These are phyloP conservation scores for Tolypocladium inflatum DNA, from an alignment of 2,329 filamentous ascomycete genomes.

Conservation along the genomic window DNA sequence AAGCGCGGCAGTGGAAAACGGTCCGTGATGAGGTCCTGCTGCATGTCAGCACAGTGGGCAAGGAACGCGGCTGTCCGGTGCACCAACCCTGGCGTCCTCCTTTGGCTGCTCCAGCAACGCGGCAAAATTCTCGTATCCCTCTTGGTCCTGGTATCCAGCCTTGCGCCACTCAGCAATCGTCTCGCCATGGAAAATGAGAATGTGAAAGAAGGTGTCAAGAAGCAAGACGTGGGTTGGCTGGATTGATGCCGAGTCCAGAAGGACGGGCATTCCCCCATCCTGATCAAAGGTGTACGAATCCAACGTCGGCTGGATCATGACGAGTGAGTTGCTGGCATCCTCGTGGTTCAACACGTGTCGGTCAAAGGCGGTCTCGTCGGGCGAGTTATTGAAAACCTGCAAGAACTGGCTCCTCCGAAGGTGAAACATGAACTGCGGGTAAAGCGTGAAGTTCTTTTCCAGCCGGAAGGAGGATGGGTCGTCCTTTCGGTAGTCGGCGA, in stretches of 20 bases:
- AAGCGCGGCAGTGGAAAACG: constrained; percentile 97
- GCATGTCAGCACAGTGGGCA: constrained; percentile 12
- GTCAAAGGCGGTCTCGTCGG: constrained; percentile 98
- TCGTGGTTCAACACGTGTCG: constrained; percentile 95
- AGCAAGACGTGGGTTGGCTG: constrained; percentile 89
- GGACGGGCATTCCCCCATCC: constrained; percentile 84
- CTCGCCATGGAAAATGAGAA: constrained; percentile 97
- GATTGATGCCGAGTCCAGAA: constrained; percentile 93
- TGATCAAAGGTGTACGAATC: constrained; percentile 97
- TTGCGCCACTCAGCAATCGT: constrained; percentile 98
- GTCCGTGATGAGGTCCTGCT: constrained; percentile 86
- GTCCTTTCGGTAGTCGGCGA: constrained; percentile 96
- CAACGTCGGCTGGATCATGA: constrained; percentile 98
- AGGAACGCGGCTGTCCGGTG: not conserved
- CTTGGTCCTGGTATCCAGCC: constrained; percentile 94
- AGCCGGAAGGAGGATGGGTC: constrained; percentile 93
- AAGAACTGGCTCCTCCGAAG: constrained; percentile 93
- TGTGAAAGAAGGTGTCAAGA: constrained; percentile 98
- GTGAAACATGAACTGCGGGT: constrained; percentile 99
- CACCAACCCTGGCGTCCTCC: constrained; percentile 82
- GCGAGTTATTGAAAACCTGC: constrained; percentile 99
- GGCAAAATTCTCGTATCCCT: constrained; percentile 95
- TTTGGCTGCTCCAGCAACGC: constrained; percentile 83
- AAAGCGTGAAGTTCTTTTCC: constrained; percentile 98
- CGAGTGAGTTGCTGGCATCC: constrained; percentile 88